A percentile compares a stretch with the other conserved stretches of the same genome.
These are phyloP conservation scores for Lentinula guzmanii DNA, from an alignment of 768 basidiomycete species.

Conservation along the genomic window DNA sequence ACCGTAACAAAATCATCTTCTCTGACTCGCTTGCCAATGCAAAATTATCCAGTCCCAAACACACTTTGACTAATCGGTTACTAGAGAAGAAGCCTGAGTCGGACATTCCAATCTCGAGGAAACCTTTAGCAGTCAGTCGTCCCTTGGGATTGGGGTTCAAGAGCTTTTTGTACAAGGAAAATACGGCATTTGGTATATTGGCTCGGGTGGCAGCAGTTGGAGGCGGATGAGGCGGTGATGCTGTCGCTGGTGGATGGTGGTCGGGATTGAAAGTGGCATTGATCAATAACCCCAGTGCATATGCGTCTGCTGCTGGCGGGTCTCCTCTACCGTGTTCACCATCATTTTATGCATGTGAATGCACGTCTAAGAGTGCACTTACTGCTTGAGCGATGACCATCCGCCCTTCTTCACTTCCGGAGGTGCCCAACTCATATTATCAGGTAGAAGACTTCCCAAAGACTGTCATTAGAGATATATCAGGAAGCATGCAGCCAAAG, in stretches of 20 bases:
- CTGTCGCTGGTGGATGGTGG: constrained; percentile 62
- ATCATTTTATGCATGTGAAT: not conserved
- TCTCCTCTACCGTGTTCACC: constrained; percentile 27
- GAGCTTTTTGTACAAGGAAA: constrained; percentile 79
- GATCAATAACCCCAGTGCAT: constrained; percentile 81
- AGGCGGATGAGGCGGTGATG: constrained; percentile 69
- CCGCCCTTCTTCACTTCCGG: constrained; percentile 89
- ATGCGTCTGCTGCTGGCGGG: constrained; percentile 73
- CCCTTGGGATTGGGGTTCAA: constrained; percentile 84
- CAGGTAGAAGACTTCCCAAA: constrained; percentile 58
- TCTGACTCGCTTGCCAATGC: constrained; percentile 76
- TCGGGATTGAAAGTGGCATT: constrained; percentile 85
- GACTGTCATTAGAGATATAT: constrained; percentile 37
- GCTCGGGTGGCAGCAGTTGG: constrained; percentile 76
- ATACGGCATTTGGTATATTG: constrained; percentile 66
- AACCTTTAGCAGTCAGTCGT: constrained; percentile 67
- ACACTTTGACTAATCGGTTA: constrained; percentile 82
- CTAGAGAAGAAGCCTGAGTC: constrained; percentile 77
- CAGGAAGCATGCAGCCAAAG: constrained; percentile 10
- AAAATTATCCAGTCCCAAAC: constrained; percentile 82
- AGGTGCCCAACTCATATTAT: constrained; percentile 53
- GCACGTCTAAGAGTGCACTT: constrained; percentile 16
- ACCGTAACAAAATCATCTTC: constrained; percentile 69
- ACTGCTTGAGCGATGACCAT: constrained; percentile 84
- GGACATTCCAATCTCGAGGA: constrained; percentile 78